These are phyloP conservation scores for Trifolium fragiferum DNA, from an alignment of 306 rosid genomes.

Conservation along the genomic window DNA sequence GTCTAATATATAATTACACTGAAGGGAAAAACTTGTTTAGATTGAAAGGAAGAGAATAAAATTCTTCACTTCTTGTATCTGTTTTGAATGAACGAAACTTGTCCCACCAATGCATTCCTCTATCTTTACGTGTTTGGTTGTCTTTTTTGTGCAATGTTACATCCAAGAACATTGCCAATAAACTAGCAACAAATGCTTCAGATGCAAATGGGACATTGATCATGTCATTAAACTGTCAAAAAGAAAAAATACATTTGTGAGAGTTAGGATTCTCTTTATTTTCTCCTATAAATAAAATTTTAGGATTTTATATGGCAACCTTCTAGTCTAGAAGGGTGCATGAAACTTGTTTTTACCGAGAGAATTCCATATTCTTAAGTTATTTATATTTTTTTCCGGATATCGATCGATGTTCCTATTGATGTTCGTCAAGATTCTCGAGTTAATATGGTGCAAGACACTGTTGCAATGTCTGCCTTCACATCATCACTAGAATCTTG, in stretches of 20 bases:
- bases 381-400: too few species aligned
- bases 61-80: constrained; percentile 85
- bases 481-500: too few species aligned
- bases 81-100: constrained; percentile 73
- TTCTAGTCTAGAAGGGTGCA: too few species aligned
- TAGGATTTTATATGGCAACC: too few species aligned
- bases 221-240: constrained; percentile 88
- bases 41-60: constrained; percentile 88
- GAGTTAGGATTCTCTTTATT: too few species aligned
- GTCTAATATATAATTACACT: constrained; percentile 44
- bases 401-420: too few species aligned
- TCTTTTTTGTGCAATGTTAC: constrained; percentile 69
- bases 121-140: constrained; percentile 65
- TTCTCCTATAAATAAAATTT: too few species aligned
- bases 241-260: not conserved
- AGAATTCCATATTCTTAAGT: too few species aligned
- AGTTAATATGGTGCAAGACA: too few species aligned
- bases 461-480: too few species aligned
- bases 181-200: constrained; percentile 78
- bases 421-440: too few species aligned
- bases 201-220: constrained; percentile 90
- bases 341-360: too few species aligned
- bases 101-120: constrained; percentile 97
- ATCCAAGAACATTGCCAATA: constrained; percentile 74
- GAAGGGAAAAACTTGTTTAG: constrained; percentile 97